These are phyloP conservation scores for Solanum lycopersicoides DNA, from an alignment of 257 asterid genomes.

Conservation along the genomic window DNA sequence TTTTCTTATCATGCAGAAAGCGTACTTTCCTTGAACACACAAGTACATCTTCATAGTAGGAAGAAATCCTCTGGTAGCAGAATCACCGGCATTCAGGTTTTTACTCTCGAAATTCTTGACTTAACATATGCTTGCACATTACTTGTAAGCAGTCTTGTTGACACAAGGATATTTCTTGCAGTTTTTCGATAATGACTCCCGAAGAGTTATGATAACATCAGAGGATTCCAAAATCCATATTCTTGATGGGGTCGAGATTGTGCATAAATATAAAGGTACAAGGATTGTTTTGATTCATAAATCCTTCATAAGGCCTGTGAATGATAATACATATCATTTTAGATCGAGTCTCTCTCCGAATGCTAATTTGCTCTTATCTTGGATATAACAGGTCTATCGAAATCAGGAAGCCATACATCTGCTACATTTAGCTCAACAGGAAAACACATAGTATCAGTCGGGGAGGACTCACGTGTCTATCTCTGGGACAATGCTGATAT, in stretches of 20 bases:
- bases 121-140: constrained; percentile 1
- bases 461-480: constrained; percentile 62
- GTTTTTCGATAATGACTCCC: constrained; percentile 41
- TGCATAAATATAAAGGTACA: constrained; percentile 71
- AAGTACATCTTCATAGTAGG: constrained; percentile 39
- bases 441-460: constrained; percentile 61
- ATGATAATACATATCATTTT: not conserved
- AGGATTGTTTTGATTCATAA: not conserved
- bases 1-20: constrained; percentile 18
- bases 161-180: constrained; percentile 9
- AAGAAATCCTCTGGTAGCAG: constrained; percentile 52
- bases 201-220: constrained; percentile 65
- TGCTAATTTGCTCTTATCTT: not conserved
- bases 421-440: constrained; percentile 62
- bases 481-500: constrained; percentile 53
- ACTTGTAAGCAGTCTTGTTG: not conserved
- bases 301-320: not conserved
- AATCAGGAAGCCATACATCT: constrained; percentile 57
- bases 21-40: constrained; percentile 33
- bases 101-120: not conserved
- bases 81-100: constrained; percentile 92
- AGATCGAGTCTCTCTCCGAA: not conserved
- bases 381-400: constrained; percentile 34
- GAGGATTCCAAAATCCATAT: constrained; percentile 75
- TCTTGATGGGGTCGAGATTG: constrained; percentile 67